Evolutionary conservation across 2,329 filamentous ascomycete genomes (phyloP).

Genomic region (Nothophoma quercina): DNA sequence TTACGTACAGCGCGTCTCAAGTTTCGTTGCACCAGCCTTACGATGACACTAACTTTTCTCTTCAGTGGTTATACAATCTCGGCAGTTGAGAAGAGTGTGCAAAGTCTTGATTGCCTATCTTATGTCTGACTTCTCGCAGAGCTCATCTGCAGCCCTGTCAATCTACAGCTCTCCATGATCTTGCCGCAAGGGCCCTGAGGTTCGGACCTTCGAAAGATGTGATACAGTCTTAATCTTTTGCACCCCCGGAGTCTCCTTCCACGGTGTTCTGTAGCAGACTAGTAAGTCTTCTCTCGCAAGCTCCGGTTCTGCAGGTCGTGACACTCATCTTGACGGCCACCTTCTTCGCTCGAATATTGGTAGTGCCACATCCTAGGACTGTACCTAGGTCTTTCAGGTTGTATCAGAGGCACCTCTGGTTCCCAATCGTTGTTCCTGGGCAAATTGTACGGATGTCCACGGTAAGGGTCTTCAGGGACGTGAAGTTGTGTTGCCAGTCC

Average conservation of each 20-base stretch:
- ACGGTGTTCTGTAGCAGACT: too few species aligned
- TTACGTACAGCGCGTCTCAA: constrained; percentile 14
- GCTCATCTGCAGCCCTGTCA: too few species aligned
- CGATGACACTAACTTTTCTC: background rate
- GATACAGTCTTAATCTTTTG: too few species aligned
- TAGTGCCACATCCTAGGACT: background rate
- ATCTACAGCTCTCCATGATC: too few species aligned
- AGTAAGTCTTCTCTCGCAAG: background rate
- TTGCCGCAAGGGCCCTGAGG: too few species aligned
- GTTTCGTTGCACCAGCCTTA: background rate
- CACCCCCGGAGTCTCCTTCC: too few species aligned
- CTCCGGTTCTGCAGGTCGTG: background rate
- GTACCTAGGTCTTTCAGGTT: background rate
- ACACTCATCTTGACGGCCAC: background rate
- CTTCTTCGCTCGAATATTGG: background rate
- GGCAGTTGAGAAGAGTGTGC: background rate
- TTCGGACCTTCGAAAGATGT: too few species aligned
- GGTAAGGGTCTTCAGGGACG: background rate
- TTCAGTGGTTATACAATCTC: background rate
- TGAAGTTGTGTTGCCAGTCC: background rate
- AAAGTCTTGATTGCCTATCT: too few species aligned
- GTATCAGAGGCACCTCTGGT: background rate
- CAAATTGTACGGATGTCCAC: too few species aligned
- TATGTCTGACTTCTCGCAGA: too few species aligned
- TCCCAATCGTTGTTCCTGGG: too few species aligned